Conservation (phyloP, 1,284 basidiomycete genomes). For the Phellopilus nigrolimitatus region DNA sequence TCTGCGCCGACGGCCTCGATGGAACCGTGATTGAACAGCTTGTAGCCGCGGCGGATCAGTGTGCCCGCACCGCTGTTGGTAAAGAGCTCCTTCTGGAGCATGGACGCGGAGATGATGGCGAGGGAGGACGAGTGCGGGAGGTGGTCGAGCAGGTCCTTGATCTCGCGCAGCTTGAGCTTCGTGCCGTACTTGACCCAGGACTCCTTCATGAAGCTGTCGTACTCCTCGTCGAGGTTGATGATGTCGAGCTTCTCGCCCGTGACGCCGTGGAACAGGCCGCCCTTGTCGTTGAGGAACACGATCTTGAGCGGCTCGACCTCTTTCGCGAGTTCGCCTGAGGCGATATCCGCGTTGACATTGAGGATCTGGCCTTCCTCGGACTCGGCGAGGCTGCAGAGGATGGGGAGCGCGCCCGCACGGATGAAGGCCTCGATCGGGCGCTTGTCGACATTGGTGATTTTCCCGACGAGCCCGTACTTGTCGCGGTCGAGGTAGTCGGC, state of each 20-base stretch:
- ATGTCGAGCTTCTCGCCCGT: conserved; percentile 92
- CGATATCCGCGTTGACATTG: conserved; percentile 96
- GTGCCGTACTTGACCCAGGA: too few relatives aligned
- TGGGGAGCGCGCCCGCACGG: too few relatives aligned
- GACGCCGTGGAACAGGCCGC: conserved; percentile 95
- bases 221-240: conserved; percentile 99
- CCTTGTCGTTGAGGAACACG: conserved; percentile 98
- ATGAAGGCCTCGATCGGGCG: too few relatives aligned
- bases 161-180: too few relatives aligned
- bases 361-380: conserved; percentile 89
- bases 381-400: too few relatives aligned
- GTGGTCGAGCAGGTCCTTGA: too few relatives aligned
- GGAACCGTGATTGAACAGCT: conserved; percentile 85
- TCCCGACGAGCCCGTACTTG: conserved; percentile 94
- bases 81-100: too few relatives aligned
- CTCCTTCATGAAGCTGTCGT: conserved; percentile 88
- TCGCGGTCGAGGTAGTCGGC: conserved; percentile 91
- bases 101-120: too few relatives aligned
- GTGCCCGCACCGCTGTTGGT: too few relatives aligned
- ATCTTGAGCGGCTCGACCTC: conserved; percentile 97
- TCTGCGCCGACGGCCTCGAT: conserved; percentile 88
- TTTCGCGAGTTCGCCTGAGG: conserved; percentile 92
- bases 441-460: too few relatives aligned
- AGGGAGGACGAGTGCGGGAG: too few relatives aligned
- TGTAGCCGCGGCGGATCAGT: conserved; percentile 96